phyloP scores from a whole-genome alignment of 257 asterid genomes.

The Fraxinus excelsior region DNA sequence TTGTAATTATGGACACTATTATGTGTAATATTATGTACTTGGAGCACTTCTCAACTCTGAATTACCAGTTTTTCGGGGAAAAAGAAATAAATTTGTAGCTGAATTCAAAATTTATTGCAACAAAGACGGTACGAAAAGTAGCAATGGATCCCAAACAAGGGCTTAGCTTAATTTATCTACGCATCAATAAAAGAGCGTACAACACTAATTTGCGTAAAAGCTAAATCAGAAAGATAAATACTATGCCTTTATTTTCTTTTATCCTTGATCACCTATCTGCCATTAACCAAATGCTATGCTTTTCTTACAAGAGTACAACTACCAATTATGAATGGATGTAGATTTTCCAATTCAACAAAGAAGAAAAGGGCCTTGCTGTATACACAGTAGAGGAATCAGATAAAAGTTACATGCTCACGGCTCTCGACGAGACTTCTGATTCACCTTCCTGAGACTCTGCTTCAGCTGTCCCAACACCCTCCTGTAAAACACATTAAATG shows the following conservation, averaged over 20 bases:
- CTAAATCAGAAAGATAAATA: constrained; percentile 18
- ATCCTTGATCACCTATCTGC: constrained; percentile 21
- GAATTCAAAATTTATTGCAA: neutral
- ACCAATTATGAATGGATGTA: constrained; percentile 17
- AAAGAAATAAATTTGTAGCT: neutral
- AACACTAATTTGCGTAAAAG: constrained; percentile 24
- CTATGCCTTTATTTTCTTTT: constrained; percentile 24
- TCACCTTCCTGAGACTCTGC: constrained; percentile 52
- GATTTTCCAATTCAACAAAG: constrained; percentile 20
- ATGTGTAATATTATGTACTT: too few species aligned
- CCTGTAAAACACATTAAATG: constrained; percentile 41
- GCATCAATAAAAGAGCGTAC: constrained; percentile 5
- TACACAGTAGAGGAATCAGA: constrained; percentile 14
- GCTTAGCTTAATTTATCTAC: constrained; percentile 21
- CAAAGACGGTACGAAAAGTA: neutral
- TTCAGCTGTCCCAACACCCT: constrained; percentile 35
- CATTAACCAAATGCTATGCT: constrained; percentile 1
- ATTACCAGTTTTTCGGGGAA: too few species aligned
- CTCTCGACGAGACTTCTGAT: constrained; percentile 65
- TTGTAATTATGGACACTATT: too few species aligned
- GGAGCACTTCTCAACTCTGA: too few species aligned
- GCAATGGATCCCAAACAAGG: neutral
- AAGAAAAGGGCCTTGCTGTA: neutral
- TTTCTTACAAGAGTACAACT: constrained; percentile 21
- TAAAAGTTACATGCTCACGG: constrained; percentile 62